Evolutionary conservation across 2,329 filamentous ascomycete species (phyloP), one percentile per base, ranked within the genome.

Genomic region (Metarhizium sp.): DNA sequence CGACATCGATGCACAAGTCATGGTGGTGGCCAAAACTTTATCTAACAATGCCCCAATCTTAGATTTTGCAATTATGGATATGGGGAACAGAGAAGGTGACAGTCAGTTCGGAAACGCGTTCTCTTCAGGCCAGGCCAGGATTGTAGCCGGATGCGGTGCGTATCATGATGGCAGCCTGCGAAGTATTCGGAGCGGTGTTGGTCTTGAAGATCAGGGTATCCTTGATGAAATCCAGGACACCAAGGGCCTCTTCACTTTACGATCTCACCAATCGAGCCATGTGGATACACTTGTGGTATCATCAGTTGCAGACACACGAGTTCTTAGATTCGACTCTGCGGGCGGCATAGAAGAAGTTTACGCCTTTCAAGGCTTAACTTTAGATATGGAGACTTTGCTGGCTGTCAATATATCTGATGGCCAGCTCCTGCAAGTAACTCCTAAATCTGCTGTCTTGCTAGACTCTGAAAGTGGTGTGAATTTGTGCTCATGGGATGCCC

Each of bases 41-140:
- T 67, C 68, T 4, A 99, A 96, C 65, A 90, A 97, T 62, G 91
- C 88, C 0, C 94, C 94, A 0, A 88, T 99, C 46, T 73, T 97
- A 43, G 94, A 99, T 67, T 96, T 99, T 63, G 86, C 88, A 1
- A 84, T 99, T 16, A 96, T 97, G 90, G 94, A 97, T 65, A 88
- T 97, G 78, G 92, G 92, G 0, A 92, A 90, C 62, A 80, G 90
- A 55, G 86, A 89, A 57, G 86, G 86, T 25, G 87, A 94, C 59
- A 83, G 79, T 8, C 85, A 90, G 56, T 71, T 77, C 18, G 87
- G 86, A 3, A 95, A 94, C 64, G 89, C 94, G 59, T 99, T 96
- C 65, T 95, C 92, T 0, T 96, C 92, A 0, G 94, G 94, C 0
- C 92, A 99, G 71, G 92, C 94, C 49, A 83, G 92, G 43, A 88